Conservation (phyloP, 805 yeast genomes). For the Wickerhamiella parazyma region DNA sequence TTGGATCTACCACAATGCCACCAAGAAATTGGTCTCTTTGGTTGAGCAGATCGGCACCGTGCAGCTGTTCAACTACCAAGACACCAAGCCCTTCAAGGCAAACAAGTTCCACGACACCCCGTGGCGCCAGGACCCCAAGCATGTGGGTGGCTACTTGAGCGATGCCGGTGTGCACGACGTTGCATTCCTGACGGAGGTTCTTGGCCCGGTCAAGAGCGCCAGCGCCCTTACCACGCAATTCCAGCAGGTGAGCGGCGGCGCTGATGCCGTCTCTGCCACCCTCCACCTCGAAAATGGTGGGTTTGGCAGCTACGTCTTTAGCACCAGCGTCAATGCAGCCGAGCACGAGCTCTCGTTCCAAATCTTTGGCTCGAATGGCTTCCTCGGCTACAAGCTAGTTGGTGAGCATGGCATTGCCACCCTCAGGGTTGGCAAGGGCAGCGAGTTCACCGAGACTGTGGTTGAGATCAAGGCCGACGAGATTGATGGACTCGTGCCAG, state of each 20-base stretch:
- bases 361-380: constrained; percentile 70
- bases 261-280: constrained; percentile 66
- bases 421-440: constrained; percentile 20
- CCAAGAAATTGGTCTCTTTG: constrained; percentile 39
- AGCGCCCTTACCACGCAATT: constrained; percentile 70
- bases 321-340: constrained; percentile 75
- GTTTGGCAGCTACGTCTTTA: constrained; percentile 78
- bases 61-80: constrained; percentile 25
- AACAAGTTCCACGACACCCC: constrained; percentile 44
- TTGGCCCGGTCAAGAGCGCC: constrained; percentile 60
- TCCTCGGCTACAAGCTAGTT: constrained; percentile 36
- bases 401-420: constrained; percentile 10
- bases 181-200: constrained; percentile 67
- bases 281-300: constrained; percentile 44
- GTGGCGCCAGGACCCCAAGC: constrained; percentile 87
- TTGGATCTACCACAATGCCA: constrained; percentile 62
- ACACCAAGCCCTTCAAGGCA: constrained; percentile 39
- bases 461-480: constrained; percentile 23
- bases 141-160: constrained; percentile 80
- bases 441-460: constrained; percentile 21
- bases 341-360: constrained; percentile 53
- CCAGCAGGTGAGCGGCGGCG: constrained; percentile 64
- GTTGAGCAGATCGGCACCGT: constrained; percentile 60
- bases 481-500: constrained; percentile 44
- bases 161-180: constrained; percentile 97